Conservation (phyloP, 1,284 basidiomycete genomes). For the Neonothopanus nambi region DNA sequence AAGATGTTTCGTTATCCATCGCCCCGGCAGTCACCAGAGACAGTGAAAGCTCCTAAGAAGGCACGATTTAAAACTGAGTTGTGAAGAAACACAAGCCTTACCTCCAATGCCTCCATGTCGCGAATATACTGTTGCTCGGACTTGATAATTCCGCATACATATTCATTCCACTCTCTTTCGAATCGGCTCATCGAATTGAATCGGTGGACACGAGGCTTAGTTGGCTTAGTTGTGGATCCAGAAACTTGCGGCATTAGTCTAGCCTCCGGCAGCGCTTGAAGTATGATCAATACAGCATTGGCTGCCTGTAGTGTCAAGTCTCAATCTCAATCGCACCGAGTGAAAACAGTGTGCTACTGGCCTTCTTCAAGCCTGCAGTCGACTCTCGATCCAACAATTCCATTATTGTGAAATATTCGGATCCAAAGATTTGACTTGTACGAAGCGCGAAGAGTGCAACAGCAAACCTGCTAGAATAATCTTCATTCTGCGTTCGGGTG, state of each 20-base stretch:
- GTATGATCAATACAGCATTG: constrained; percentile 8
- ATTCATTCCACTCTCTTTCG: not conserved
- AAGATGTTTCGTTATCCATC: constrained; percentile 2
- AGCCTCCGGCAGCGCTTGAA: constrained; percentile 3
- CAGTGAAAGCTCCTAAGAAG: constrained; percentile 9
- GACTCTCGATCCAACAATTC: constrained; percentile 1
- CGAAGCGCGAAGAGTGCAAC: constrained; percentile 13
- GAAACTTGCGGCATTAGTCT: not conserved
- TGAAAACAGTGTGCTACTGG: not conserved
- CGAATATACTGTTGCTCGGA: constrained; percentile 9
- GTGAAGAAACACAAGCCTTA: not conserved
- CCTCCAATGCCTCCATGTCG: constrained; percentile 10
- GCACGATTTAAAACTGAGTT: not conserved
- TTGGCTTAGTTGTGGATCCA: not conserved
- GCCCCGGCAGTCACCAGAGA: not conserved
- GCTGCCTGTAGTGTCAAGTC: constrained; percentile 5
- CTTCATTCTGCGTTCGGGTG: not conserved
- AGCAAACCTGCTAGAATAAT: constrained; percentile 12
- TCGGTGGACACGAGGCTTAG: not conserved
- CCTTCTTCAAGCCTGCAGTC: constrained; percentile 11
- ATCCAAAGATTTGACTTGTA: constrained; percentile 3
- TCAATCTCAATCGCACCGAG: not conserved
- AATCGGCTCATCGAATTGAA: not conserved
- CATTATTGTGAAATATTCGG: constrained; percentile 5
- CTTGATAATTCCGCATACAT: not conserved